A percentile compares a stretch with the other conserved stretches of the same genome.
phyloP scores from a whole-genome alignment of 495 filamentous ascomycete species.

The Aspergillus hancockii region DNA sequence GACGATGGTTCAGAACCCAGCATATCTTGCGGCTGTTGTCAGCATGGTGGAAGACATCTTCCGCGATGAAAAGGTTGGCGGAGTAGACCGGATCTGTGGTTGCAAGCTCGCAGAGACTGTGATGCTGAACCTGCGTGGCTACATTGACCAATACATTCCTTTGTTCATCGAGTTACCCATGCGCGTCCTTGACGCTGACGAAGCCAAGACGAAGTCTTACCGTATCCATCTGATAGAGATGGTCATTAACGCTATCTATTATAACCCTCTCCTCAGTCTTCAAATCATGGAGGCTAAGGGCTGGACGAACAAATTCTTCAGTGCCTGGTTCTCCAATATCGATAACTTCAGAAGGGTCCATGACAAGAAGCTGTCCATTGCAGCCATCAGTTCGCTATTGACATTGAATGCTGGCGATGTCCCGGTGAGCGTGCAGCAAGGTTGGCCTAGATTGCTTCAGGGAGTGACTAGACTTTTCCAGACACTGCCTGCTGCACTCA shows the following conservation, averaged over 20 bases:
- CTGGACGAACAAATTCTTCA: constrained; percentile 99
- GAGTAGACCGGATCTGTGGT: constrained; percentile 96
- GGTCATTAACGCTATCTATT: constrained; percentile 97
- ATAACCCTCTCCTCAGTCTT: constrained; percentile 81
- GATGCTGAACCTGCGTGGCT: constrained; percentile 93
- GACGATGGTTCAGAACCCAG: constrained; percentile 76
- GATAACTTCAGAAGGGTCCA: constrained; percentile 91
- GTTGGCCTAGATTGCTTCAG: constrained; percentile 93
- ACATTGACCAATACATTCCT: constrained; percentile 81
- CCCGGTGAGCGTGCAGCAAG: constrained; percentile 84
- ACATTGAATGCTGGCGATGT: constrained; percentile 75
- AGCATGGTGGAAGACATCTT: constrained; percentile 79
- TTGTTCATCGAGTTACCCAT: constrained; percentile 89
- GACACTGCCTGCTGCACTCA: constrained; percentile 81
- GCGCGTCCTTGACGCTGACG: constrained; percentile 68
- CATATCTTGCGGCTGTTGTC: constrained; percentile 82
- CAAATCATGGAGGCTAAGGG: constrained; percentile 84
- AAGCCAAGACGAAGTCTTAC: constrained; percentile 81
- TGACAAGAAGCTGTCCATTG: constrained; percentile 97
- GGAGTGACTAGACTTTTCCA: constrained; percentile 91
- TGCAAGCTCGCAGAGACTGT: constrained; percentile 97
- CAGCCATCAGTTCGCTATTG: constrained; percentile 84
- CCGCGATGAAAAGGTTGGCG: constrained; percentile 83
- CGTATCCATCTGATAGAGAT: constrained; percentile 97
- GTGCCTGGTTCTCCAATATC: constrained; percentile 94